Percentiles rank a stretch among this genome's conserved stretches.
phyloP scores from a whole-genome alignment of 257 asterid genomes.

The Salvia rosmarinus region DNA sequence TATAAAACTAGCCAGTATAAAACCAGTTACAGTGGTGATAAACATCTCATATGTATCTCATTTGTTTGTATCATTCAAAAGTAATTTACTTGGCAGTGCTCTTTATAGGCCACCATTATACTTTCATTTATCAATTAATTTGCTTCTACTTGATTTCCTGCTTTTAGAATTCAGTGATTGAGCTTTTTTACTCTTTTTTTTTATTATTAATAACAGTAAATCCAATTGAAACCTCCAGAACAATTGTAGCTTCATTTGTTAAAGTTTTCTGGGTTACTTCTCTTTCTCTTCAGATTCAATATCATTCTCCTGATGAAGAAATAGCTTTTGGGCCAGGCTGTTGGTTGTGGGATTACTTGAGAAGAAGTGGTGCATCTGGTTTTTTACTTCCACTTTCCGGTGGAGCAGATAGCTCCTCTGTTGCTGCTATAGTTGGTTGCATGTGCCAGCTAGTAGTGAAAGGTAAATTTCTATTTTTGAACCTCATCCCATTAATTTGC shows the following conservation, averaged over 20 bases:
- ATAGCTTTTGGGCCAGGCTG: conserved; percentile 95
- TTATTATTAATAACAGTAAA: not conserved
- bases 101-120: not conserved
- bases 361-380: conserved; percentile 97
- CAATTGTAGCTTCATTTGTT: conserved; percentile 9
- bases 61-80: not conserved
- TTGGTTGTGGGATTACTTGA: conserved; percentile 97
- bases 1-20: conserved; percentile 2
- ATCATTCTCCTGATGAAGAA: conserved; percentile 95
- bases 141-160: conserved; percentile 5
- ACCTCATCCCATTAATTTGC: not conserved
- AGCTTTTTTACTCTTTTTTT: conserved; percentile 9
- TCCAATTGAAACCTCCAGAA: conserved; percentile 10
- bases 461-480: conserved; percentile 51
- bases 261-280: conserved; percentile 8
- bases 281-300: conserved; percentile 61
- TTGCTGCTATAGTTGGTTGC: conserved; percentile 96
- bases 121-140: not conserved
- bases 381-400: conserved; percentile 98
- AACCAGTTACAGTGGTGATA: not conserved
- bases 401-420: conserved; percentile 96
- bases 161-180: not conserved
- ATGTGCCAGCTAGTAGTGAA: conserved; percentile 94
- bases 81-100: not conserved
- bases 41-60: not conserved